Conservation (phyloP, 2,329 filamentous ascomycete species). For the Dactylellina drechsleri region DNA sequence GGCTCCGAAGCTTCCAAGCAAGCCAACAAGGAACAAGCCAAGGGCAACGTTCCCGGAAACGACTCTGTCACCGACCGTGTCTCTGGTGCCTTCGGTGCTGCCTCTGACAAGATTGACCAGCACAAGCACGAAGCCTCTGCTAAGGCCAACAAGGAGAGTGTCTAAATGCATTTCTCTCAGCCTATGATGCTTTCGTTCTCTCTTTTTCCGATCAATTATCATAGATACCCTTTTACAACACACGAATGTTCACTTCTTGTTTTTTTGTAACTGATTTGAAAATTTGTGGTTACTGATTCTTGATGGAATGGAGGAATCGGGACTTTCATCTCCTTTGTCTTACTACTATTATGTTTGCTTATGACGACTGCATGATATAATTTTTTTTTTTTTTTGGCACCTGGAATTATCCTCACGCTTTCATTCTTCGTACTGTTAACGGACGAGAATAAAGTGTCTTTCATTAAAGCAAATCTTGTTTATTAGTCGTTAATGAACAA, state of each 20-base stretch:
- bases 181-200: not conserved
- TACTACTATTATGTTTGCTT: slow-evolving; percentile 8
- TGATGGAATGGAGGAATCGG: slow-evolving; percentile 12
- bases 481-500: slow-evolving; percentile 35
- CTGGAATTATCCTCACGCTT: slow-evolving; percentile 23
- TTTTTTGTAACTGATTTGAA: slow-evolving; percentile 4
- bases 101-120: slow-evolving; percentile 49
- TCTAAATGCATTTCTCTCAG: slow-evolving; percentile 22
- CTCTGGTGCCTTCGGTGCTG: slow-evolving; percentile 46
- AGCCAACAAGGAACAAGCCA: slow-evolving; percentile 50
- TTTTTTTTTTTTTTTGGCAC: slow-evolving; percentile 9
- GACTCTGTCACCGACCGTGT: slow-evolving; percentile 36
- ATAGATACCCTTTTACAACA: slow-evolving; percentile 26
- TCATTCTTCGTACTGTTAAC: slow-evolving; percentile 31
- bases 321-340: slow-evolving; percentile 1
- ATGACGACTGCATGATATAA: slow-evolving; percentile 21
- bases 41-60: slow-evolving; percentile 52
- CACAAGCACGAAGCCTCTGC: slow-evolving; percentile 38
- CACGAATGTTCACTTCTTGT: slow-evolving; percentile 8
- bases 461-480: slow-evolving; percentile 31
- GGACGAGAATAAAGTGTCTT: slow-evolving; percentile 14
- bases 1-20: slow-evolving; percentile 51
- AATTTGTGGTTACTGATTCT: slow-evolving; percentile 11
- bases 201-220: slow-evolving; percentile 15
- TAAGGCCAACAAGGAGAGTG: slow-evolving; percentile 31